A percentile compares a stretch with the other conserved stretches of the same genome.
These are phyloP conservation scores for Geranomyces variabilis DNA, from an alignment of 192 early-diverging fungal species.

Conservation along the genomic window DNA sequence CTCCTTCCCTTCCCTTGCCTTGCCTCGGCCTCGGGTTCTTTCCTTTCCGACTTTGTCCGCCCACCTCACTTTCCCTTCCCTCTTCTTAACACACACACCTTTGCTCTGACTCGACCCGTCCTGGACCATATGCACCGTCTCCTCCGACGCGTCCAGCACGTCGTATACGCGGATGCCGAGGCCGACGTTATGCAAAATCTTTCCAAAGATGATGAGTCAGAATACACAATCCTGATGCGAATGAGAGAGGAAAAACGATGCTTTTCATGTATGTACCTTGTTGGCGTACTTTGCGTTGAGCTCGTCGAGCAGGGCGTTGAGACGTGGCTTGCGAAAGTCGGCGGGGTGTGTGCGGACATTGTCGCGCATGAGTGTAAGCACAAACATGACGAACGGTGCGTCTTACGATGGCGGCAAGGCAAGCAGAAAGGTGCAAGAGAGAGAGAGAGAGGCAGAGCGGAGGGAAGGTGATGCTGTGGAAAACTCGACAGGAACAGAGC, in stretches of 20 bases:
- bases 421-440: too few species aligned
- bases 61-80: too few species aligned
- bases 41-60: too few species aligned
- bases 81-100: constrained; percentile 45
- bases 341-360: constrained; percentile 81
- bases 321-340: constrained; percentile 75
- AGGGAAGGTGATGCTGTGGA: too few species aligned
- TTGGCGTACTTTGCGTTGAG: constrained; percentile 93
- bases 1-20: too few species aligned
- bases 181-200: constrained; percentile 86
- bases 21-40: too few species aligned
- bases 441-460: too few species aligned
- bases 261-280: constrained; percentile 57
- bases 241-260: background rate
- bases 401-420: too few species aligned
- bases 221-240: background rate
- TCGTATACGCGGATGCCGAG: constrained; percentile 87
- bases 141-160: constrained; percentile 80
- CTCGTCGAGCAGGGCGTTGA: constrained; percentile 81
- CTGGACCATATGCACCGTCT: constrained; percentile 78
- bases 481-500: too few species aligned
- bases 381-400: too few species aligned
- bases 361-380: constrained; percentile 80
- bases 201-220: background rate
- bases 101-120: constrained; percentile 80